Conservation (phyloP, 2,329 filamentous ascomycete genomes). For the Aureobasidium subglaciale region DNA sequence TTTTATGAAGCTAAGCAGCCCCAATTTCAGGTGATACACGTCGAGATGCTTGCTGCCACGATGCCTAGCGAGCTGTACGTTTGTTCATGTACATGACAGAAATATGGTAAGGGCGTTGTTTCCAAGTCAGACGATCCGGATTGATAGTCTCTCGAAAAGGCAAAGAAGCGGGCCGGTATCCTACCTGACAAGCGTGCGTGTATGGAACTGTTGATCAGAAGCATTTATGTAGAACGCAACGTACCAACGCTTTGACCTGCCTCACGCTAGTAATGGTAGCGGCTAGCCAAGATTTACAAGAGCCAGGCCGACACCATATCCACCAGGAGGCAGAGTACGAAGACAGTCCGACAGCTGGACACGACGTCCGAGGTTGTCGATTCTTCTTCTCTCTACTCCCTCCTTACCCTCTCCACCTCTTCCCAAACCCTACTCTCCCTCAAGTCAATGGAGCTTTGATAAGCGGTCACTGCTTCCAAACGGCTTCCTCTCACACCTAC, state of each 20-base stretch:
- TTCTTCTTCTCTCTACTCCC: slow-evolving; percentile 5
- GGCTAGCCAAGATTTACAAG: slow-evolving; percentile 2
- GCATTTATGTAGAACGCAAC: not conserved
- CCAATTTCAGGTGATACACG: slow-evolving; percentile 8
- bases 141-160: not conserved
- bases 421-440: slow-evolving; percentile 1
- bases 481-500: slow-evolving; percentile 6
- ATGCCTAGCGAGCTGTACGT: not conserved
- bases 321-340: slow-evolving; percentile 8
- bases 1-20: not conserved
- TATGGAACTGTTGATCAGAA: not conserved
- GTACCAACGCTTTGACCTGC: not conserved
- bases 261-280: not conserved
- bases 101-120: slow-evolving; percentile 3
- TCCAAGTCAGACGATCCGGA: not conserved
- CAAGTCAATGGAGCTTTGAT: slow-evolving; percentile 16
- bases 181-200: slow-evolving; percentile 1
- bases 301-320: slow-evolving; percentile 10
- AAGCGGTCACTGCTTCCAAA: slow-evolving; percentile 12
- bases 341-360: not conserved
- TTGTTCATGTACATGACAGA: not conserved
- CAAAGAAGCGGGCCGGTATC: not conserved
- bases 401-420: slow-evolving; percentile 2
- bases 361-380: slow-evolving; percentile 10
- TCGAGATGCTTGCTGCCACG: not conserved